Base-by-base conservation (phyloP, 345 rosid species). In the Brassica nigra region DNA sequence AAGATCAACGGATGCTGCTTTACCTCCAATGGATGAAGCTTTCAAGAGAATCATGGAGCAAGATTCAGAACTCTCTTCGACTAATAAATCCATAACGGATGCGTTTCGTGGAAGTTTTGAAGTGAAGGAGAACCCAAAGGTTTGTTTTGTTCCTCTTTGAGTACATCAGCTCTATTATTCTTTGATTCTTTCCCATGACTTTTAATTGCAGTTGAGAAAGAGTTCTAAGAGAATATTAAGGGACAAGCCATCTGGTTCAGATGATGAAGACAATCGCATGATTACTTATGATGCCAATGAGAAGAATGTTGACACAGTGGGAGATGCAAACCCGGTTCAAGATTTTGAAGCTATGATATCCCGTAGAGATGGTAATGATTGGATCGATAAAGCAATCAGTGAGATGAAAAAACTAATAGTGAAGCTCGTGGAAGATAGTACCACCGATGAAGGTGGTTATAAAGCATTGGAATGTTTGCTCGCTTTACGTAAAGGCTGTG, bases 261-360 rank as follows among this genome's bases (percentile, higher is more conserved):
- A 83, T 74, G 91, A 84, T 57, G 94, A 87, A 68, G 76, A 57
- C 37, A 78, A 49, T 36, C 76, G 73, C 44, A 68, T 74, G 68
- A 27, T 86, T 28, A 70, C 86, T 72, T 74, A 69, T 20, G 44
- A 77, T n/a, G 52, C 76, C 55, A 68, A 5, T 63, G 86, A 83
- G 42, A 82, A 75, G 44, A 81, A 67, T 70, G 76, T 84, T 34
- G 90, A 83, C 66, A 71, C 76, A 65, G 78, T 95, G 37, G 91
- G 98, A 30, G 86, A 90, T 78, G 82, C 73, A 80, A 90, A 78
- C 55, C 94, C 97, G 3, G 66, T 91, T 66, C 86, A 87, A 79
- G 98, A 95, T 85, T 92, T 95, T 76, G 94, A 91, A 86, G 89
- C 83, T 16, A 89, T 95, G 89, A 83, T 95, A 76, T 87, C 93